Base-by-base conservation (phyloP, 2,329 filamentous ascomycete genomes). In the Sclerotinia subarctica region DNA sequence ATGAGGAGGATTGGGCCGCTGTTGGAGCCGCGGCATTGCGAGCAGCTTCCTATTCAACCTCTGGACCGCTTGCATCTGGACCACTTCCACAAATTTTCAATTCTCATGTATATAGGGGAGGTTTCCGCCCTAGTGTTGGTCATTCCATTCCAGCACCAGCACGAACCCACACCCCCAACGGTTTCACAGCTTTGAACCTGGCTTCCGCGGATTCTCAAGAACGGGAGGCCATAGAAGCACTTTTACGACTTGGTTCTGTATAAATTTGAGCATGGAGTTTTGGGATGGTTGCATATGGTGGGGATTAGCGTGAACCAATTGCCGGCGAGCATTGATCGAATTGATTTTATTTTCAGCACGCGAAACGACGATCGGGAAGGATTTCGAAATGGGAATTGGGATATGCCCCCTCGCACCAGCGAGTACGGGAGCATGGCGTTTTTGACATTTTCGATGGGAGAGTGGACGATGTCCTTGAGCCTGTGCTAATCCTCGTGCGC, bases 1-100 rank as follows among this genome's bases (percentile, higher is more conserved):
- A 98, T 77, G 93, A 97, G 77, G 94, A 98, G 79, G 94, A 98
- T 80, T 97, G 94, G 94, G 92, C 91, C 58, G 88, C 91, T 64
- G 90, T 97, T 70, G 94, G 93, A 66, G 92, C 94, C 42, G 93
- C 91, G 66, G 92, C 92, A 72, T 85, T 97, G 73, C 89, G 94
- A 72, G 86, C 86, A 69, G 84, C 85, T 60, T 89, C 87, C 8
- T 88, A 88, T 75, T 83, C 85, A 66, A 84, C 80, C 74, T 85
- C 82, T 73, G 81, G 86, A 80, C 81, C 88, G 79, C 74, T 79
- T 76, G 78, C 82, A 78, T 79, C 82, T 77, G 24, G 56, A n/a
- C 65, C 65, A 29, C 56, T 63, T 21, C 54, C 64, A 51, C 64
- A 66, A 59, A 32, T 66, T 51, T 75, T 80, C 75, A 79, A 80